Percentiles rank a stretch among this genome's conserved stretches.
Conservation (phyloP, 331 rosid species). For the Spiraea crenata region DNA sequence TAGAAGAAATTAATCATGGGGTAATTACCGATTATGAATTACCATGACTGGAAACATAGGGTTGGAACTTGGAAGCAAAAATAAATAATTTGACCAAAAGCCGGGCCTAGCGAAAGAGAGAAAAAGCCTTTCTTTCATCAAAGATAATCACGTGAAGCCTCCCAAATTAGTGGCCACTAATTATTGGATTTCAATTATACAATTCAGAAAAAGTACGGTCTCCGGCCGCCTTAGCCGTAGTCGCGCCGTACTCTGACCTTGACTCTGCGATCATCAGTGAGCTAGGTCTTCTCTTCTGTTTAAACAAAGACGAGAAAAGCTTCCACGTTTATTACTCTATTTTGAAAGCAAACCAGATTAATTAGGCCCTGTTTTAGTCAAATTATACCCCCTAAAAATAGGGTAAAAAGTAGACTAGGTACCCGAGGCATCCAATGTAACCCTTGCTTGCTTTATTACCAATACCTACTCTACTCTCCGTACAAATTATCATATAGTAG, state of each 20-base stretch:
- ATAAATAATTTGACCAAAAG: conserved; percentile 4
- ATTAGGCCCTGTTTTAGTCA: conserved; percentile 1
- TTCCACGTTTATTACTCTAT: background rate
- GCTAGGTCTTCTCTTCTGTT: background rate
- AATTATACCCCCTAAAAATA: background rate
- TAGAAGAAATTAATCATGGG: background rate
- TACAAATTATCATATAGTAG: background rate
- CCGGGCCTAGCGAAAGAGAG: background rate
- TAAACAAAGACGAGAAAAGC: background rate
- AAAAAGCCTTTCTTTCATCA: conserved; percentile 10
- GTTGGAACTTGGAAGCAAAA: background rate
- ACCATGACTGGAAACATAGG: background rate
- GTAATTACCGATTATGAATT: background rate
- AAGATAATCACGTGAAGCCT: conserved; percentile 54
- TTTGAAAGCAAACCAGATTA: background rate
- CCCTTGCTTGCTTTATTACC: background rate
- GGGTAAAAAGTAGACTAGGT: conserved; percentile 1
- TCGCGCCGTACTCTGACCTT: conserved; percentile 47
- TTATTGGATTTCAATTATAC: conserved; percentile 40
- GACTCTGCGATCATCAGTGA: conserved; percentile 10
- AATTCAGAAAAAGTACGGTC: conserved; percentile 15
- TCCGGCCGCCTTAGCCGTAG: conserved; percentile 38
- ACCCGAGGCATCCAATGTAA: background rate
- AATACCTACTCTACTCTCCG: background rate
- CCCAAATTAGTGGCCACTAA: conserved; percentile 57